phyloP scores from a whole-genome alignment of 257 asterid species.

The Prunella vulgaris region DNA sequence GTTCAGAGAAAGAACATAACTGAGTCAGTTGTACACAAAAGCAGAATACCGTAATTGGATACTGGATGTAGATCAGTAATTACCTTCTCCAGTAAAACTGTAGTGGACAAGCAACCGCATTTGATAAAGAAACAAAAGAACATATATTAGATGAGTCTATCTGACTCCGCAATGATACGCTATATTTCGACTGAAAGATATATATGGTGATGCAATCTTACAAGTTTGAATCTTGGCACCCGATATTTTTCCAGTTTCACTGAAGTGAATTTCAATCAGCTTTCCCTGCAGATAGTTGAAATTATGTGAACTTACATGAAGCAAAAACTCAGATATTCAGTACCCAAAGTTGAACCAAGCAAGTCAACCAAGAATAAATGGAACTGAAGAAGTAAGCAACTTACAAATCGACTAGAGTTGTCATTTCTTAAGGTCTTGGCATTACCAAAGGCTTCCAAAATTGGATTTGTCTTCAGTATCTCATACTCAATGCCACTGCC shows the following conservation, averaged over 20 bases:
- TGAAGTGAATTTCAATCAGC: slow-evolving; percentile 96
- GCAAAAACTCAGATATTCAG: slow-evolving; percentile 17
- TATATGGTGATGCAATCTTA: slow-evolving; percentile 38
- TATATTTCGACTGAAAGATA: slow-evolving; percentile 20
- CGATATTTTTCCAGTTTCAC: slow-evolving; percentile 96
- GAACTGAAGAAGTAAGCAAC: slow-evolving; percentile 31
- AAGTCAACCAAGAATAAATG: slow-evolving; percentile 18
- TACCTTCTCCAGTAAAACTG: slow-evolving; percentile 99
- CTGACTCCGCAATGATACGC: slow-evolving; percentile 14
- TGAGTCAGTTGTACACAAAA: slow-evolving; percentile 25
- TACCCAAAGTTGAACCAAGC: slow-evolving; percentile 14
- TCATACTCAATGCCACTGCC: slow-evolving; percentile 98
- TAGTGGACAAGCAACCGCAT: slow-evolving; percentile 22
- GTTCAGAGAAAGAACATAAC: slow-evolving; percentile 33
- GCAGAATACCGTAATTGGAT: slow-evolving; percentile 16
- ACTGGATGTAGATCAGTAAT: slow-evolving; percentile 16
- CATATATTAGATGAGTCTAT: slow-evolving; percentile 28
- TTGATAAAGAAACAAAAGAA: slow-evolving; percentile 29
- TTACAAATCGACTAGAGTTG: slow-evolving; percentile 99
- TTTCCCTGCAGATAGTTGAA: slow-evolving; percentile 65
- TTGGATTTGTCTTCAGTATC: slow-evolving; percentile 95
- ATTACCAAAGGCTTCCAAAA: slow-evolving; percentile 97
- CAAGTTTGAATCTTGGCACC: slow-evolving; percentile 98
- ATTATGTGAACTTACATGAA: slow-evolving; percentile 24
- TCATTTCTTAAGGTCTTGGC: slow-evolving; percentile 95